These are phyloP conservation scores for Waltergamsia citrina DNA, from an alignment of 2,329 filamentous ascomycete species.

Conservation along the genomic window DNA sequence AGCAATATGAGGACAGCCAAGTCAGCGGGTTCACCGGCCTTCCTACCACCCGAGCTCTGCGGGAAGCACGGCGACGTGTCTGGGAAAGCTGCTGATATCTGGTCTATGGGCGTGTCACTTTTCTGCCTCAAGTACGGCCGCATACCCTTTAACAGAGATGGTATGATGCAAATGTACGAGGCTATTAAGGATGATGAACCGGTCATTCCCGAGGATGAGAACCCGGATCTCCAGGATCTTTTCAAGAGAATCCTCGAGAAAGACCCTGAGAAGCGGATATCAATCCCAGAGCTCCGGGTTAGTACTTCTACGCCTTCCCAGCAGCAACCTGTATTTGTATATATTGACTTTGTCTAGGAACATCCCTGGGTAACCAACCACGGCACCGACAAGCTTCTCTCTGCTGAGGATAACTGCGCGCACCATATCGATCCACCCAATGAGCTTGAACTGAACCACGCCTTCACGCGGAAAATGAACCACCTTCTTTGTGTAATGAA, in stretches of 20 bases:
- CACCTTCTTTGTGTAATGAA: slow-evolving; percentile 84
- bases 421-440: slow-evolving; percentile 76
- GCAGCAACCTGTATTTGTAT: too few relatives aligned
- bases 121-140: slow-evolving; percentile 86
- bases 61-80: slow-evolving; percentile 80
- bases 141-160: slow-evolving; percentile 75
- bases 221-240: slow-evolving; percentile 63
- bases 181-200: slow-evolving; percentile 68
- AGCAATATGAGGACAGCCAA: slow-evolving; percentile 86
- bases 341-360: too few relatives aligned
- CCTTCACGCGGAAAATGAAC: slow-evolving; percentile 84
- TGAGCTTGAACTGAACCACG: slow-evolving; percentile 79
- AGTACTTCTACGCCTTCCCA: slow-evolving; percentile 21
- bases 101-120: slow-evolving; percentile 95
- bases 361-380: slow-evolving; percentile 88
- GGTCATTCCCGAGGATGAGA: slow-evolving; percentile 51
- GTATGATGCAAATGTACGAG: slow-evolving; percentile 80
- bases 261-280: slow-evolving; percentile 73
- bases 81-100: slow-evolving; percentile 86
- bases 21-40: slow-evolving; percentile 88
- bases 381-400: slow-evolving; percentile 68
- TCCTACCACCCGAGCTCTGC: slow-evolving; percentile 88
- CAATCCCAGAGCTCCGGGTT: slow-evolving; percentile 74
- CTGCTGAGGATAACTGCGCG: slow-evolving; percentile 77
- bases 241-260: slow-evolving; percentile 72